Evolutionary conservation across 257 asterid species (phyloP).

Genomic region (Solanum tarapatanum): DNA sequence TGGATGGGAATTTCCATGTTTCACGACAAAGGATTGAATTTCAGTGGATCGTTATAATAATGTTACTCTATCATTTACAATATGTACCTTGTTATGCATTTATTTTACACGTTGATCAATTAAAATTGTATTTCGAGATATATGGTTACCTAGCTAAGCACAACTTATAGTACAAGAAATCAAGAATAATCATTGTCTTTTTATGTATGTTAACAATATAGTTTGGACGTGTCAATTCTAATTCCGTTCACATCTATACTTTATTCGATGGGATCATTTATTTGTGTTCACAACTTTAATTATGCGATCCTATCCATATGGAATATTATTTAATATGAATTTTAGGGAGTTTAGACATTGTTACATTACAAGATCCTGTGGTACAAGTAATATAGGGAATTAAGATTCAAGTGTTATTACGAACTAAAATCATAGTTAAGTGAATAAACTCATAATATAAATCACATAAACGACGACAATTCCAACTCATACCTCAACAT

Average conservation of each 20-base stretch:
- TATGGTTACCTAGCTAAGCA: not conserved
- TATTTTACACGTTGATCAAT: not conserved
- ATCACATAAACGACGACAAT: not conserved
- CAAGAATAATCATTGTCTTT: not conserved
- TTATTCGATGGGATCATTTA: not conserved
- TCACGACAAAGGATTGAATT: not conserved
- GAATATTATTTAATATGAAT: not conserved
- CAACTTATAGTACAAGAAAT: not conserved
- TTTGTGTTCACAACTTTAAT: not conserved
- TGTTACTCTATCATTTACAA: rapidly evolving
- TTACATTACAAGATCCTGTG: not conserved
- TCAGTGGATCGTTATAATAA: not conserved
- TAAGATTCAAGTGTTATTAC: not conserved
- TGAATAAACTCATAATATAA: no score
- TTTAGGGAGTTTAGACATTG: not conserved
- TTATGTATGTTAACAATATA: not conserved
- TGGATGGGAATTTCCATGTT: not conserved
- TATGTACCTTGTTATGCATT: not conserved
- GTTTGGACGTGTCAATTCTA: not conserved
- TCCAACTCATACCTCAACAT: not conserved
- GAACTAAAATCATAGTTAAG: not conserved
- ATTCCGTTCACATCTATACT: not conserved
- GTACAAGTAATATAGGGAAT: no score
- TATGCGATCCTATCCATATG: not conserved
- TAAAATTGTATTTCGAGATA: not conserved